Percentiles rank a stretch among this genome's conserved stretches.
Conservation (phyloP, 495 filamentous ascomycete species). For the Neurospora intermedia region DNA sequence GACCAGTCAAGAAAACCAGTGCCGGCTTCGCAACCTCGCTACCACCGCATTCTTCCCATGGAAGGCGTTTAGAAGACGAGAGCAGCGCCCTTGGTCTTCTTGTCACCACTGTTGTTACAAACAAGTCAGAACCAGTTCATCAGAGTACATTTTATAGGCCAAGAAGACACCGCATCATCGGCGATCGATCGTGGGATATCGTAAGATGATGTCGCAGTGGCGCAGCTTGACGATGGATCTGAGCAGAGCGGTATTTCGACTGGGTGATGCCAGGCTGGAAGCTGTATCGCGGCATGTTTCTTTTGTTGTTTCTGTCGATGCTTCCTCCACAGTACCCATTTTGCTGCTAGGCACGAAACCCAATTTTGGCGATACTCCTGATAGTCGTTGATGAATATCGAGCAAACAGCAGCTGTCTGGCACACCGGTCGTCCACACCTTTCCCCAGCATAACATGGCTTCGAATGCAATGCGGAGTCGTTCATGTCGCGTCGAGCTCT, state of each 20-base stretch:
- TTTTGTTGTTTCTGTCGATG: background rate
- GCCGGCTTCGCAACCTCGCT: conserved; percentile 14
- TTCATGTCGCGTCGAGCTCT: background rate
- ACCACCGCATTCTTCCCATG: conserved; percentile 14
- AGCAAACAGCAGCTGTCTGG: background rate
- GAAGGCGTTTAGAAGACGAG: conserved; percentile 76
- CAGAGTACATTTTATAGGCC: background rate
- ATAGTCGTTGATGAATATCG: background rate
- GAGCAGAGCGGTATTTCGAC: background rate
- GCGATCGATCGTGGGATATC: background rate
- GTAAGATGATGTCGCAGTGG: background rate
- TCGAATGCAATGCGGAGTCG: background rate
- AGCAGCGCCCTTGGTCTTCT: conserved; percentile 99
- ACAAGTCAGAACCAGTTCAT: conserved; percentile 15
- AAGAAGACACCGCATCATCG: background rate
- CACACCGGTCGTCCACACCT: background rate
- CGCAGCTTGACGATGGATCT: background rate
- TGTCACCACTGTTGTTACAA: conserved; percentile 73
- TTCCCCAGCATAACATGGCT: background rate
- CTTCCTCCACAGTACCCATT: background rate
- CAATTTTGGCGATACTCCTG: background rate
- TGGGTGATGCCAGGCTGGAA: background rate
- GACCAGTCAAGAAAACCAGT: conserved; percentile 20
- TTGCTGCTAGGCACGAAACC: background rate
- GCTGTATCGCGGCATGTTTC: background rate